Percentiles rank a stretch among this genome's conserved stretches.
phyloP scores from a whole-genome alignment of 208 protist species.

The Wallacemonas sp. region DNA sequence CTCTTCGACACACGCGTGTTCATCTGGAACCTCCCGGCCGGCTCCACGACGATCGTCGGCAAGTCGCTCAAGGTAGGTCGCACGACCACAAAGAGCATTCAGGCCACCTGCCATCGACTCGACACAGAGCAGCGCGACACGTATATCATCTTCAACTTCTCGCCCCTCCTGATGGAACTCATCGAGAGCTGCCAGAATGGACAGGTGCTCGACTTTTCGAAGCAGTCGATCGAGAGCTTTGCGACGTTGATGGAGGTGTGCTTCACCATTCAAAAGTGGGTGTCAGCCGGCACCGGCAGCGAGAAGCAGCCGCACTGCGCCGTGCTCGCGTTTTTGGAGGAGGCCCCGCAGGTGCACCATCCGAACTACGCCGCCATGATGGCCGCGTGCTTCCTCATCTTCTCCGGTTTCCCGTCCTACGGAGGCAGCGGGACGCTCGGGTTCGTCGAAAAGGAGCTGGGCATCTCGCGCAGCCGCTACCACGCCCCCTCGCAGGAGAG shows the following conservation, averaged over 20 bases:
- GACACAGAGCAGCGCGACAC: slow-evolving; percentile 48
- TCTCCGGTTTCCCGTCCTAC: slow-evolving; percentile 55
- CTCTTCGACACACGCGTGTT: slow-evolving; percentile 72
- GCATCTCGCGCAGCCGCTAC: slow-evolving; percentile 52
- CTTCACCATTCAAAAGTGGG: slow-evolving; percentile 73
- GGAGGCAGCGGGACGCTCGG: slow-evolving; percentile 50
- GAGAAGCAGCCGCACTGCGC: slow-evolving; percentile 40
- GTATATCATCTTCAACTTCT: slow-evolving; percentile 87
- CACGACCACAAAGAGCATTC: slow-evolving; percentile 48
- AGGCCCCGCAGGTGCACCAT: slow-evolving; percentile 43
- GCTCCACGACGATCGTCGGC: slow-evolving; percentile 44
- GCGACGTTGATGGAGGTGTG: slow-evolving; percentile 74
- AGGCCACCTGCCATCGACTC: slow-evolving; percentile 42
- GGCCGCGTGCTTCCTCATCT: slow-evolving; percentile 72
- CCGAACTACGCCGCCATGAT: slow-evolving; percentile 84
- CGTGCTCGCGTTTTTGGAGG: slow-evolving; percentile 73
- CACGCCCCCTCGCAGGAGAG: slow-evolving; percentile 72
- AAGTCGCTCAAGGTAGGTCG: slow-evolving; percentile 45
- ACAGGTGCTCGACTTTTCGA: slow-evolving; percentile 78
- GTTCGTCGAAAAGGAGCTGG: slow-evolving; percentile 64
- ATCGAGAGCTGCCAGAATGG: slow-evolving; percentile 51
- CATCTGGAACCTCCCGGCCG: slow-evolving; percentile 77
- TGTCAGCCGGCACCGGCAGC: slow-evolving; percentile 25
- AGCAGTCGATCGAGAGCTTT: slow-evolving; percentile 73
- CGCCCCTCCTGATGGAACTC: slow-evolving; percentile 75